These are phyloP conservation scores for Grifola frondosa DNA, from an alignment of 1,284 basidiomycete species.

Conservation along the genomic window DNA sequence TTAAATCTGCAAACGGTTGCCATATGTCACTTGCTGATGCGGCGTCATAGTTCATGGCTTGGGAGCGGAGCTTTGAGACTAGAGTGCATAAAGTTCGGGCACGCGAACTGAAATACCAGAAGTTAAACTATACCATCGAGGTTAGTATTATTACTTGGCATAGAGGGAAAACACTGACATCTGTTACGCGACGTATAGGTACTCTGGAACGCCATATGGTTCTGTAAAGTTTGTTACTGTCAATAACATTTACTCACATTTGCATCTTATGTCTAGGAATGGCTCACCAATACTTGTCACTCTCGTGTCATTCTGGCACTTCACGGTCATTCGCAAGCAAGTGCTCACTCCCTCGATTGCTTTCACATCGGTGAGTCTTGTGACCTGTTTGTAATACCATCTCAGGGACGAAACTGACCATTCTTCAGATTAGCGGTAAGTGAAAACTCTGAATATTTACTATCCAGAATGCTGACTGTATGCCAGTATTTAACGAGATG, in stretches of 20 bases:
- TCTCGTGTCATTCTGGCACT: constrained; percentile 83
- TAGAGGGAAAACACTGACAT: background rate
- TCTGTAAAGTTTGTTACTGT: constrained; percentile 13
- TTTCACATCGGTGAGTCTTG: constrained; percentile 70
- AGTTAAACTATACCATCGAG: constrained; percentile 85
- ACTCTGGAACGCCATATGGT: constrained; percentile 82
- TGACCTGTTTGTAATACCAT: background rate
- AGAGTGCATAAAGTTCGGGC: constrained; percentile 73
- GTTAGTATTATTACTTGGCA: constrained; percentile 33
- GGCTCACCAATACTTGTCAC: constrained; percentile 75
- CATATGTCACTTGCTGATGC: background rate
- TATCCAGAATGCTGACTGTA: background rate
- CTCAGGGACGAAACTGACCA: background rate
- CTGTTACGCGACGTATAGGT: constrained; percentile 34
- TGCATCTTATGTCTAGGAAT: constrained; percentile 45
- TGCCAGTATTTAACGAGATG: constrained; percentile 82
- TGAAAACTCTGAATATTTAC: background rate
- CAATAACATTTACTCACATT: constrained; percentile 1
- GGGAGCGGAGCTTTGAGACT: constrained; percentile 89
- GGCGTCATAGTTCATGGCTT: constrained; percentile 78
- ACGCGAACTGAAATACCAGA: constrained; percentile 82
- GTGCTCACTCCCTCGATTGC: constrained; percentile 81
- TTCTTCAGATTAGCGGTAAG: constrained; percentile 48
- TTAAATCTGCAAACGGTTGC: background rate
- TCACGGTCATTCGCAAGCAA: constrained; percentile 66